Evolutionary conservation across 2,329 filamentous ascomycete species (phyloP), one percentile per base, ranked within the genome.

Genomic region (Ophiocordyceps camponoti-saundersi): DNA sequence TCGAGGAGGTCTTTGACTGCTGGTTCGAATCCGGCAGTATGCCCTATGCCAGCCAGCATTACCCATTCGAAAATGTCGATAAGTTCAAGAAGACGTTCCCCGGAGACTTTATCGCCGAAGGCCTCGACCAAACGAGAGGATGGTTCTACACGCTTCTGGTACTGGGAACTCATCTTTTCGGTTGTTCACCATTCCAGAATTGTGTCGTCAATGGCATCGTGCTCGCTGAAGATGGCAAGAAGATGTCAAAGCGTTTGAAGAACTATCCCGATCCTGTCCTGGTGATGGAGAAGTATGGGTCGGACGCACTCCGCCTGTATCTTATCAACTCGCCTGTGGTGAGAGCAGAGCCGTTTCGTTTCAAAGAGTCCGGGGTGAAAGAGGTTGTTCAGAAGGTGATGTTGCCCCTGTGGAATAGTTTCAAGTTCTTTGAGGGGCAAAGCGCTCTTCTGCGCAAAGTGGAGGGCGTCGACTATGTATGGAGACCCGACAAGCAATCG

Each of bases 1-100:
- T 92, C 11, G 81, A 87, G 46, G 88, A 95, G 61, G 86, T 95
- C 5, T 95, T 95, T 56, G 89, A 95, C 65, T 95, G 89, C 61
- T 95, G 89, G 88, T 94, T 95, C 52, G 89, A 95, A 64, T 95
- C 88, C 42, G 89, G 89, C 50, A 89, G 84, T 59, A 95, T 95
- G 89, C 89, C 89, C 2, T 95, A 94, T 59, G 85, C 86, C 41
- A 88, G 82, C 53, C 79, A 84, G 51, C 89, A 95, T 62, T 95
- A 93, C 59, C 89, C 89, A 7, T 95, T 95, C 59, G 84, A 90
- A 65, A 92, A 92, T 58, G 77, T 80, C 54, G 85, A 89, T 11
- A 75, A 80, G 49, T 90, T 95, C 52, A 73, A 88, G 55, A 75
- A 80, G 52, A 80, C 77, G 2, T 95, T 93, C 68, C 89, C 89